phyloP scores from a whole-genome alignment of 2,329 filamentous ascomycete genomes.

The Paecilomyces niveus region DNA sequence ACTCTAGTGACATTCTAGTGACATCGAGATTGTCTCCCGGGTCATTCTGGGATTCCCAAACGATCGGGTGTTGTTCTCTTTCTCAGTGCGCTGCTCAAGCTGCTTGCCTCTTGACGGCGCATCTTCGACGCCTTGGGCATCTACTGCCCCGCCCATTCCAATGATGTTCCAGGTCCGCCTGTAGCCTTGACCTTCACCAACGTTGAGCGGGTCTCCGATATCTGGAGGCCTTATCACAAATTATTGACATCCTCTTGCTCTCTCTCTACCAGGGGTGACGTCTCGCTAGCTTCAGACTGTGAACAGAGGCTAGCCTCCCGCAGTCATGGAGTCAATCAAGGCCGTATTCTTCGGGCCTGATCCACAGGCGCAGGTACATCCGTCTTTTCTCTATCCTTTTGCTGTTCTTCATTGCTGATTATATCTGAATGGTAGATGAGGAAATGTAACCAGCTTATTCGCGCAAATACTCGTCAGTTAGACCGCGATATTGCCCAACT shows the following conservation, averaged over 20 bases:
- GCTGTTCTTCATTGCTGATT: background rate
- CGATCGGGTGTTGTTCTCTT: background rate
- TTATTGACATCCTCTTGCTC: background rate
- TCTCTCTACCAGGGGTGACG: background rate
- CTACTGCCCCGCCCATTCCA: background rate
- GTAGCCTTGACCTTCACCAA: background rate
- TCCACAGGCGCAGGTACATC: conserved; percentile 80
- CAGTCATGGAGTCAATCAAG: conserved; percentile 75
- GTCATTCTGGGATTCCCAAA: background rate
- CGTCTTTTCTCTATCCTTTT: background rate
- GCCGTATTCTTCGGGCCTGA: conserved; percentile 86
- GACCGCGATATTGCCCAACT: conserved; percentile 83
- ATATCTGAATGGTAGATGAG: conserved; percentile 56
- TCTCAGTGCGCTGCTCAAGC: background rate
- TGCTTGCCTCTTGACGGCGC: background rate
- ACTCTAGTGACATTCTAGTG: background rate
- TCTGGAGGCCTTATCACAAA: background rate
- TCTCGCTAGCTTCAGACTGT: background rate
- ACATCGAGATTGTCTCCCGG: background rate
- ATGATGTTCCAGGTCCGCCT: background rate
- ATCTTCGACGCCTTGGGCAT: background rate
- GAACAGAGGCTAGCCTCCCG: background rate
- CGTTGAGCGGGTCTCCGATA: background rate
- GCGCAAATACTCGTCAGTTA: conserved; percentile 83
- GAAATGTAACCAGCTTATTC: conserved; percentile 89